Evolutionary conservation across 164 flowering plant species (phyloP).

Genomic region (Stephania japonica): DNA sequence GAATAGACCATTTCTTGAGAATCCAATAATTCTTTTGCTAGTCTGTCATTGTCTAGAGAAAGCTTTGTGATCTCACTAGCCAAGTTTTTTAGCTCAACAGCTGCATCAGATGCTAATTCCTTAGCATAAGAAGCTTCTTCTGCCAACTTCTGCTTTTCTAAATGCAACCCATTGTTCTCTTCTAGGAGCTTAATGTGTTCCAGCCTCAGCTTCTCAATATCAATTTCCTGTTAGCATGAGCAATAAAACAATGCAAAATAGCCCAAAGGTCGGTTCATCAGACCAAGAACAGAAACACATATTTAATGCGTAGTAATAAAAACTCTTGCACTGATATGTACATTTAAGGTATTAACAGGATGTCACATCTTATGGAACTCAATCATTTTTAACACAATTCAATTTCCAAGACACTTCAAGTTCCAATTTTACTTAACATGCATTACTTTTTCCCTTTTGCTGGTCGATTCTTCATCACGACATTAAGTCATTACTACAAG

Average conservation of each 20-base stretch:
- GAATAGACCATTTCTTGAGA: conserved; percentile 58
- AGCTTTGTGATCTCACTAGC: conserved; percentile 92
- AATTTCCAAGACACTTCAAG: too few species aligned
- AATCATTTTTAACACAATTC: neutral
- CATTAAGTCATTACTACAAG: neutral
- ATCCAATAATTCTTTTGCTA: conserved; percentile 68
- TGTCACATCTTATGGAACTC: neutral
- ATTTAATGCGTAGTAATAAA: neutral
- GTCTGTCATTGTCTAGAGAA: conserved; percentile 73
- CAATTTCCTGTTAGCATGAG: conserved; percentile 50
- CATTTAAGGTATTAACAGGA: neutral
- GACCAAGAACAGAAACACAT: neutral
- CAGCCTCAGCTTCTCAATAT: conserved; percentile 70
- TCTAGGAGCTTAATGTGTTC: conserved; percentile 70
- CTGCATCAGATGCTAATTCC: conserved; percentile 98
- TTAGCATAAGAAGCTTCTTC: conserved; percentile 99
- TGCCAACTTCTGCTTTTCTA: conserved; percentile 81
- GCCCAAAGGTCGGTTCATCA: neutral
- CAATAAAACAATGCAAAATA: neutral
- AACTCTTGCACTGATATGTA: neutral
- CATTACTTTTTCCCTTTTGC: too few species aligned
- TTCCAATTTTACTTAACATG: too few species aligned
- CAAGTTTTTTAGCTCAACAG: conserved; percentile 87
- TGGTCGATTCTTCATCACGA: neutral
- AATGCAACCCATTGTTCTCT: conserved; percentile 74